Percentiles rank a stretch among this genome's conserved stretches.
Evolutionary conservation across 2,329 filamentous ascomycete species (phyloP).

Genomic region (Sporothrix curviconia): DNA sequence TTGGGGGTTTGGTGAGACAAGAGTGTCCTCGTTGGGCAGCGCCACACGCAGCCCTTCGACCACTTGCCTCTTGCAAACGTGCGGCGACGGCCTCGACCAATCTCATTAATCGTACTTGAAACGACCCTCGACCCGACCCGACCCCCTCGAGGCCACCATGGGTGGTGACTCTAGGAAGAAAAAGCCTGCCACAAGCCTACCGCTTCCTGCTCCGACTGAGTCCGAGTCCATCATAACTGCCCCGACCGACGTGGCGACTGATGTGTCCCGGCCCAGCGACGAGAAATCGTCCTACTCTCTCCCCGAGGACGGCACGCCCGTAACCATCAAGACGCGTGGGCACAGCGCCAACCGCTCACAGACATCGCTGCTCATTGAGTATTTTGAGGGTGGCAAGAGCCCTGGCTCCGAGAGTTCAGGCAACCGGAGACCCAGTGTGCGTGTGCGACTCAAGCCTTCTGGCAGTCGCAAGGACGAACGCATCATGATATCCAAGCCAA

Average conservation of each 20-base stretch:
- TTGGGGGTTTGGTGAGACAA: neutral
- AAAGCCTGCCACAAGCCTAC: conserved; percentile 38
- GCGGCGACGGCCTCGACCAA: neutral
- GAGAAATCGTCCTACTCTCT: conserved; percentile 71
- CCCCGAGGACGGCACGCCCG: conserved; percentile 79
- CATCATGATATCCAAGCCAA: conserved; percentile 80
- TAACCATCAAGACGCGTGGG: conserved; percentile 79
- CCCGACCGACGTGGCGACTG: conserved; percentile 57
- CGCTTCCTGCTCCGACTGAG: conserved; percentile 73
- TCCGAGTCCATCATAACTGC: conserved; percentile 49
- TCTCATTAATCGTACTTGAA: neutral
- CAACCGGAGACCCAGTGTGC: conserved; percentile 73
- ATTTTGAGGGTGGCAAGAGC: conserved; percentile 74
- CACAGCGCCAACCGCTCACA: conserved; percentile 61
- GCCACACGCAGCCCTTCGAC: too few species aligned
- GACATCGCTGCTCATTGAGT: conserved; percentile 88
- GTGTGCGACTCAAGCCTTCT: conserved; percentile 72
- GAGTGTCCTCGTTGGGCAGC: neutral
- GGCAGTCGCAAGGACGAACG: conserved; percentile 64
- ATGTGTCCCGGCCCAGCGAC: conserved; percentile 61
- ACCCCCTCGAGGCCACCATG: conserved; percentile 18
- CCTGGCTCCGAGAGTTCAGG: conserved; percentile 46
- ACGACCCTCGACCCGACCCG: neutral
- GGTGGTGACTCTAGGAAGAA: conserved; percentile 44
- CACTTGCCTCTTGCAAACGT: too few species aligned